A percentile compares a stretch with the other conserved stretches of the same genome.
Conservation (phyloP, 306 rosid genomes). For the Sphenostylis stenocarpa region DNA sequence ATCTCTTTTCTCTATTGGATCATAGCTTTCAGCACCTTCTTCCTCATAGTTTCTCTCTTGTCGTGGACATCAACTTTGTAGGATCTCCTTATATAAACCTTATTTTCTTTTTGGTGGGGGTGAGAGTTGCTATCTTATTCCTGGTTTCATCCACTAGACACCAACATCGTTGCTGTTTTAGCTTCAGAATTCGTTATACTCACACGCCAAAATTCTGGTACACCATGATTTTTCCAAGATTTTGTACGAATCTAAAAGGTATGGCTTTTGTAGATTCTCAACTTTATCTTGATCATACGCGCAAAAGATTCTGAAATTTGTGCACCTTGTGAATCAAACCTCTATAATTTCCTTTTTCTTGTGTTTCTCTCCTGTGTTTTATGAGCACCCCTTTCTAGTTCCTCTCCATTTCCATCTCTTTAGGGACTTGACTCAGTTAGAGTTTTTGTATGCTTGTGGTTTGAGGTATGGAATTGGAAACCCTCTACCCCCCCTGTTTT, state of each 20-base stretch:
- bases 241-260: constrained; percentile 78
- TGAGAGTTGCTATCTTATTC: constrained; percentile 12
- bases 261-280: constrained; percentile 64
- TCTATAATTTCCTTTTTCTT: constrained; percentile 17
- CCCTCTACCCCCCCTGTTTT: constrained; percentile 49
- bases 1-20: constrained; percentile 36
- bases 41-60: constrained; percentile 28
- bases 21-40: constrained; percentile 38
- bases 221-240: constrained; percentile 50
- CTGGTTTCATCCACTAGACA: not conserved
- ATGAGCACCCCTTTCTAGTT: constrained; percentile 13
- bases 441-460: constrained; percentile 7
- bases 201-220: constrained; percentile 19
- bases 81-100: not conserved
- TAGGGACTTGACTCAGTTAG: constrained; percentile 15
- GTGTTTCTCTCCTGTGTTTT: not conserved
- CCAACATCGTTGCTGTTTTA: not conserved
- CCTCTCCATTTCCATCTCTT: constrained; percentile 2
- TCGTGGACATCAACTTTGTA: constrained; percentile 18
- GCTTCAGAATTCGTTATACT: constrained; percentile 26
- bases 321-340: constrained; percentile 48
- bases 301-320: constrained; percentile 57
- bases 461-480: constrained; percentile 59
- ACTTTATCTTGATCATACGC: constrained; percentile 60
- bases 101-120: not conserved